phyloP scores from a whole-genome alignment of 2,329 filamentous ascomycete genomes.

The Xylaria polymorpha region DNA sequence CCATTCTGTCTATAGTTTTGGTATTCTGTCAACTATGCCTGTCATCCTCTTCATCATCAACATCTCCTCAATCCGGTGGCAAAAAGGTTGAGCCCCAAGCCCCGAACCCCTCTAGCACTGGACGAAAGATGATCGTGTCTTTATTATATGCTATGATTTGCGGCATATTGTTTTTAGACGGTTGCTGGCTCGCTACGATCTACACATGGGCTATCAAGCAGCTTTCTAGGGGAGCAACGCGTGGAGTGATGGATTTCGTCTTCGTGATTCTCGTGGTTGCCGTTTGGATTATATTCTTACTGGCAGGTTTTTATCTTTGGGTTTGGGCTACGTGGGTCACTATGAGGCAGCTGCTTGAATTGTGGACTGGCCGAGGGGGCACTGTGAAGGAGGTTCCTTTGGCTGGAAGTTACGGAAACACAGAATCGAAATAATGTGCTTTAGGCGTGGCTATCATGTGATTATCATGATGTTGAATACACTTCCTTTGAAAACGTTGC shows the following conservation, averaged over 20 bases:
- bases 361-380: too few species aligned
- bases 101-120: neutral
- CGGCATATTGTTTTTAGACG: neutral
- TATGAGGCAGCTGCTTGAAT: too few species aligned
- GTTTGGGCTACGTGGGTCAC: too few species aligned
- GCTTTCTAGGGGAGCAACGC: neutral
- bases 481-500: too few species aligned
- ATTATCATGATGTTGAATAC: too few species aligned
- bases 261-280: neutral
- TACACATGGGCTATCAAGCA: neutral
- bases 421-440: too few species aligned
- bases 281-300: too few species aligned
- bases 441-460: too few species aligned
- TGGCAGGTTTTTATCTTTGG: too few species aligned
- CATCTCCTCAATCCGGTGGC: neutral
- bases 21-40: neutral
- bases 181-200: neutral
- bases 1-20: too few species aligned
- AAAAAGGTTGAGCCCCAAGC: neutral
- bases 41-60: neutral
- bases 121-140: neutral
- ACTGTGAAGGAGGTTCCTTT: too few species aligned
- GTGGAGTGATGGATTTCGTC: neutral
- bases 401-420: too few species aligned
- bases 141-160: neutral